Conservation (phyloP, 2,329 filamentous ascomycete genomes). For the Stagonosporopsis vannaccii region DNA sequence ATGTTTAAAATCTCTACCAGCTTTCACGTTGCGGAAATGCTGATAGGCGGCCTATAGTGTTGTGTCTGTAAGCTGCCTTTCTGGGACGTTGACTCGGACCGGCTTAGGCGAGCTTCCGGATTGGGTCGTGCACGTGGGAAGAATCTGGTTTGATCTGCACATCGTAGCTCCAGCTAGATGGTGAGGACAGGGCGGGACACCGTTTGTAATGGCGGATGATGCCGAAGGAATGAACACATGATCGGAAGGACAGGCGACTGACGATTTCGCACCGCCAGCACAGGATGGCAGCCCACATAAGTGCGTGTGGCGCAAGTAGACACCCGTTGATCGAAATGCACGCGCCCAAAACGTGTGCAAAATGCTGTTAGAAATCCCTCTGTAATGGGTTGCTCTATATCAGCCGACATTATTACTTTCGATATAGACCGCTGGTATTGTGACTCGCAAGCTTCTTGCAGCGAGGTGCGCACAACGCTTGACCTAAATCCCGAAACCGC, state of each 20-base stretch:
- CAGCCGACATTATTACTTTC: background rate
- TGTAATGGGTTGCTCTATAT: background rate
- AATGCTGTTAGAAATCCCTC: background rate
- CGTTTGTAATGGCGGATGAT: background rate
- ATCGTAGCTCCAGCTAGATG: slow-evolving; percentile 5
- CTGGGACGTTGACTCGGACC: slow-evolving; percentile 1
- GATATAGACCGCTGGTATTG: slow-evolving; percentile 6
- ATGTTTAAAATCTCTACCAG: background rate
- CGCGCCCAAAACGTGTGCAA: background rate
- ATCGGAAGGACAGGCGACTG: slow-evolving; percentile 8
- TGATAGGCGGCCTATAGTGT: slow-evolving; percentile 18
- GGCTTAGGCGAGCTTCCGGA: slow-evolving; percentile 7
- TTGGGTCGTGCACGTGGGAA: slow-evolving; percentile 7
- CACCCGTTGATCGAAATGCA: background rate
- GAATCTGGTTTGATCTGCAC: slow-evolving; percentile 6
- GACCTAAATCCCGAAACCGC: slow-evolving; percentile 1
- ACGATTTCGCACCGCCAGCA: background rate
- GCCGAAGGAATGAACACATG: slow-evolving; percentile 1
- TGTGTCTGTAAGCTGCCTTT: slow-evolving; percentile 11
- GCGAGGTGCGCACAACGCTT: slow-evolving; percentile 4
- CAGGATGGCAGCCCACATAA: background rate
- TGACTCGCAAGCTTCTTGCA: background rate
- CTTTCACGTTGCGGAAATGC: slow-evolving; percentile 5
- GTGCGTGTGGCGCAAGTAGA: background rate
- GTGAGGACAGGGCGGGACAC: slow-evolving; percentile 3